These are phyloP conservation scores for Phragmites australis DNA, from an alignment of 176 grass and related monocot species.

Conservation along the genomic window DNA sequence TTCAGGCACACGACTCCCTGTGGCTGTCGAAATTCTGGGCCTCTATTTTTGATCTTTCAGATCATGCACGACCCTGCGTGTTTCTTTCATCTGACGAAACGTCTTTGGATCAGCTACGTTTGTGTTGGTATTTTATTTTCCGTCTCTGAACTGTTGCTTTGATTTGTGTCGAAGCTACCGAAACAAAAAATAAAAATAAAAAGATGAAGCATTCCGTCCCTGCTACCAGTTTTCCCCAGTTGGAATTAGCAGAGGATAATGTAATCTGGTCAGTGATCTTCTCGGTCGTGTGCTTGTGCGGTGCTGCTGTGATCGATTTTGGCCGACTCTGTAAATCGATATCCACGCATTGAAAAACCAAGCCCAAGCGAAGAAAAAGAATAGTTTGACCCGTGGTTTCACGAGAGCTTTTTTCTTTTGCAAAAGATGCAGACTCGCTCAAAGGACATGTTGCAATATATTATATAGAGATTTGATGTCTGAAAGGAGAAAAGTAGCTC, in stretches of 20 bases:
- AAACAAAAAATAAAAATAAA: background rate
- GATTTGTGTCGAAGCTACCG: too few species aligned
- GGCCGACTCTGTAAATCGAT: background rate
- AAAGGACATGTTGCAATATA: too few species aligned
- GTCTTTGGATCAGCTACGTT: background rate
- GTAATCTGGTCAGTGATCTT: background rate
- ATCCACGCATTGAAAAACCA: background rate
- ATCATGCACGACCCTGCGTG: background rate
- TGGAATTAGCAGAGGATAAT: background rate
- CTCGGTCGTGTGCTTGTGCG: background rate
- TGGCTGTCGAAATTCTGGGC: background rate
- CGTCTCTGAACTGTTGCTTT: background rate
- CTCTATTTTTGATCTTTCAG: background rate
- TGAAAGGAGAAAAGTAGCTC: too few species aligned
- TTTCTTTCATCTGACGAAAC: conserved; percentile 7
- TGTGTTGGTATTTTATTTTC: background rate
- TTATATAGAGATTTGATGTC: too few species aligned
- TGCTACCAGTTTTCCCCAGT: background rate
- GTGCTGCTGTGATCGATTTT: background rate
- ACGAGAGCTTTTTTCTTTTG: too few species aligned
- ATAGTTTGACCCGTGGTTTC: background rate
- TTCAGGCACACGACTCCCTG: background rate
- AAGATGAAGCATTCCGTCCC: background rate
- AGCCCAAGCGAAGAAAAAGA: background rate
- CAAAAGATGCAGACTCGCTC: too few species aligned